phyloP scores from a whole-genome alignment of 2,329 filamentous ascomycete species.

The Clarireedia hainanense region DNA sequence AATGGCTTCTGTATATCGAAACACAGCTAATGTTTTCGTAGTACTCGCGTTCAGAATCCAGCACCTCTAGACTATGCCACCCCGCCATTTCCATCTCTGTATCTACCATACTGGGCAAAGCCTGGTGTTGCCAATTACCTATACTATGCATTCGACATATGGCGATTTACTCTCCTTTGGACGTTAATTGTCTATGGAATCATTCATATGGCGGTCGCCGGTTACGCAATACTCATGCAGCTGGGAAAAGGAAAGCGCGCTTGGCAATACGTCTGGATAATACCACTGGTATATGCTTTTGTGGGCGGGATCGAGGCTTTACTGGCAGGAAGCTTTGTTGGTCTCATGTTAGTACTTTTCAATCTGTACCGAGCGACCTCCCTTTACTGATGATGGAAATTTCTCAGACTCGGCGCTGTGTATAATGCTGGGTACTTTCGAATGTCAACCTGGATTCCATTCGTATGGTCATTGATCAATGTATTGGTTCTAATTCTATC shows the following conservation, averaged over 20 bases:
- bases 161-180: conserved; percentile 64
- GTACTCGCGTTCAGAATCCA: conserved; percentile 20
- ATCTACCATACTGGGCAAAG: conserved; percentile 46
- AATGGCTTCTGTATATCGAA: neutral
- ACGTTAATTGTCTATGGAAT: conserved; percentile 56
- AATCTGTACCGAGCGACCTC: neutral
- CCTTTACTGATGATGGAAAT: neutral
- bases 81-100: conserved; percentile 60
- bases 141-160: conserved; percentile 56
- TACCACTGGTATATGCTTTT: conserved; percentile 50
- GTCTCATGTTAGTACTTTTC: conserved; percentile 48
- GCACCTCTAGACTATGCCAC: conserved; percentile 44
- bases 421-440: conserved; percentile 62
- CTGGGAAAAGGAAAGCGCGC: conserved; percentile 30
- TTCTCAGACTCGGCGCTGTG: conserved; percentile 46
- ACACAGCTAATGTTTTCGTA: conserved; percentile 12
- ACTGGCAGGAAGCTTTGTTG: conserved; percentile 59
- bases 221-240: conserved; percentile 54
- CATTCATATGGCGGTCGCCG: conserved; percentile 49
- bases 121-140: conserved; percentile 40
- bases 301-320: conserved; percentile 56
- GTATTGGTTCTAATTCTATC: conserved; percentile 60
- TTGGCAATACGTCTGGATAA: conserved; percentile 42
- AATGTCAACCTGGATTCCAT: conserved; percentile 70
- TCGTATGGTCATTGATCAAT: conserved; percentile 62